Percentiles rank a stretch among this genome's conserved stretches.
phyloP scores from a whole-genome alignment of 225 moss, liverwort and hornwort species.

The Marchantia polymorpha region DNA sequence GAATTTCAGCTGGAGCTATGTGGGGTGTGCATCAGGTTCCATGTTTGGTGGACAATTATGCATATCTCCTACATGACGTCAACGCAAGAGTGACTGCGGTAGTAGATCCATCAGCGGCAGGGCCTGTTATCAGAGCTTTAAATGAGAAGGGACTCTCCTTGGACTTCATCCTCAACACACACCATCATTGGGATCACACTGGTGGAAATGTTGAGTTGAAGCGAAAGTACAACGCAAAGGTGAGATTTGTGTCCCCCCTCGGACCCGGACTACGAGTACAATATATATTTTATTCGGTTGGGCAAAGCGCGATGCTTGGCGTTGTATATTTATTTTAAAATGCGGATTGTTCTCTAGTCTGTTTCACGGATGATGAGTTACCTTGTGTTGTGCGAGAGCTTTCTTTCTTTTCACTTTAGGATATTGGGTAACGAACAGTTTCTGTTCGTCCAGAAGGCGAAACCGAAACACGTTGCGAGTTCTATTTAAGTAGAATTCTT shows the following conservation, averaged over 20 bases:
- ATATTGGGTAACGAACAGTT: too few relatives aligned
- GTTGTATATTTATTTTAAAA: not conserved
- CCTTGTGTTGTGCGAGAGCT: too few relatives aligned
- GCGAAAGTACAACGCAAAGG: slow-evolving; percentile 73
- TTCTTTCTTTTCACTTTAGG: too few relatives aligned
- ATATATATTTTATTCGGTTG: too few relatives aligned
- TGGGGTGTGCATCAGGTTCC: slow-evolving; percentile 91
- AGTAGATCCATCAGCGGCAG: slow-evolving; percentile 91
- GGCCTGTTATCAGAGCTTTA: slow-evolving; percentile 76
- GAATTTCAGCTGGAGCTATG: slow-evolving; percentile 62
- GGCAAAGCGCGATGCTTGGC: too few relatives aligned
- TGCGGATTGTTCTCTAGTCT: not conserved
- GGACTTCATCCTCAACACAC: slow-evolving; percentile 90
- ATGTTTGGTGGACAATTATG: slow-evolving; percentile 95
- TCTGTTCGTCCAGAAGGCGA: too few relatives aligned
- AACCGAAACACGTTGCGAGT: too few relatives aligned
- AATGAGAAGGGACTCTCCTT: slow-evolving; percentile 66
- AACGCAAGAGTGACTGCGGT: slow-evolving; percentile 67
- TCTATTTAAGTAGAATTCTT: too few relatives aligned
- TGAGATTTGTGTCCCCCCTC: slow-evolving; percentile 19
- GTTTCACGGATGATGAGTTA: not conserved
- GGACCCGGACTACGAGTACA: too few relatives aligned
- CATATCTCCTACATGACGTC: slow-evolving; percentile 83
- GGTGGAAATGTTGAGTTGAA: slow-evolving; percentile 94
- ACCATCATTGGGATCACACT: slow-evolving; percentile 99